Percentiles rank a stretch among this genome's conserved stretches.
These are phyloP conservation scores for Colletotrichum musae DNA, from an alignment of 2,329 filamentous ascomycete genomes.

Conservation along the genomic window DNA sequence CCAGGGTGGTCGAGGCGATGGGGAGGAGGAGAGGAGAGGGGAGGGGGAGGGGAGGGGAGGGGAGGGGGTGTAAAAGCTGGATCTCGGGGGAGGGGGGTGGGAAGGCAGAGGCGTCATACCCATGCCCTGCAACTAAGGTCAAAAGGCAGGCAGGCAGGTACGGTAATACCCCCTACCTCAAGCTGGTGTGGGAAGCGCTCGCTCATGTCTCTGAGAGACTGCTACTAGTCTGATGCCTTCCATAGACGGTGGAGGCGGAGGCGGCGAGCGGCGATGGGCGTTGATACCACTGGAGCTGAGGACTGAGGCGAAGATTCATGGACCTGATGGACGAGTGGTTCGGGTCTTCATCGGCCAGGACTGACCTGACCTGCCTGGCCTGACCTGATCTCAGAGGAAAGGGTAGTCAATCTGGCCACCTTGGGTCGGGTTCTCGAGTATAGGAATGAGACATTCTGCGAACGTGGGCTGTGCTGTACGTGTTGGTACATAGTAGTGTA, in stretches of 20 bases:
- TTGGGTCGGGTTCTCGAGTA: slow-evolving; percentile 30
- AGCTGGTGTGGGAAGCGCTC: background rate
- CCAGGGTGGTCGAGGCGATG: slow-evolving; percentile 22
- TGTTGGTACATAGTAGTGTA: background rate
- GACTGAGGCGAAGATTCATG: background rate
- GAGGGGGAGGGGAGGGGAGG: slow-evolving; percentile 13
- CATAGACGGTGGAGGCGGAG: slow-evolving; percentile 35
- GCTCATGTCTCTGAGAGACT: slow-evolving; percentile 27
- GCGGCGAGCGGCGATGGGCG: slow-evolving; percentile 29
- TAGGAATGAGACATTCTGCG: slow-evolving; percentile 36
- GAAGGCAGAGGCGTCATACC: slow-evolving; percentile 24
- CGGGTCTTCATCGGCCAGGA: background rate
- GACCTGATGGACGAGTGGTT: background rate
- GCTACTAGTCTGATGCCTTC: slow-evolving; percentile 16
- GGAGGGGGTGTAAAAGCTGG: background rate
- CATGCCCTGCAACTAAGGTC: slow-evolving; percentile 32
- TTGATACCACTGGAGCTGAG: slow-evolving; percentile 6
- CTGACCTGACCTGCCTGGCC: background rate
- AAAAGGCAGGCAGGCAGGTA: slow-evolving; percentile 13
- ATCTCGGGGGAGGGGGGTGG: slow-evolving; percentile 9
- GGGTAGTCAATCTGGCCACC: slow-evolving; percentile 7
- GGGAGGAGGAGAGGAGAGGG: background rate
- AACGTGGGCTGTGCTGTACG: slow-evolving; percentile 9
- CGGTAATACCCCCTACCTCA: background rate
- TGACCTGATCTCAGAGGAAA: background rate